These are phyloP conservation scores for Eimeria tenella DNA, from an alignment of 169 alveolate species.

Conservation along the genomic window DNA sequence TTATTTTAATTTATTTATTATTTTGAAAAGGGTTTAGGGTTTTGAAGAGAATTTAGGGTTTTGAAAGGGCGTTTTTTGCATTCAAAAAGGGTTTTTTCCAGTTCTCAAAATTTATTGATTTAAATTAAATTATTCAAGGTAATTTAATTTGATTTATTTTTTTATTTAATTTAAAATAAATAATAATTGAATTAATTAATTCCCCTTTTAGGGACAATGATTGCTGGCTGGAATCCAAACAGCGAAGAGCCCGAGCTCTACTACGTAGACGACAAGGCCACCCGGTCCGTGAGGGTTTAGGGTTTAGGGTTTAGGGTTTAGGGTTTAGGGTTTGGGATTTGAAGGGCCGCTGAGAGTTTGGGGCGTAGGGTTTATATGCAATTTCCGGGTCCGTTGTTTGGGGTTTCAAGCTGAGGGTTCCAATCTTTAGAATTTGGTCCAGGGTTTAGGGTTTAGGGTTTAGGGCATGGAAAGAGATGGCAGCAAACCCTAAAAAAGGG, in stretches of 20 bases:
- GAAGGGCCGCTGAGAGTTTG: neutral
- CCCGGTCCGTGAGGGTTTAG: conserved; percentile 93
- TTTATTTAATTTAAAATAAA: neutral
- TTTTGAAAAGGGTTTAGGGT: neutral
- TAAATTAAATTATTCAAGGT: neutral
- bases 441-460: neutral
- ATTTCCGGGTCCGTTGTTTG: no score
- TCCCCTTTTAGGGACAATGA: conserved; percentile 82
- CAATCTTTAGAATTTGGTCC: neutral
- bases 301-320: conserved; percentile 4
- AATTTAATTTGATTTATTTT: no score
- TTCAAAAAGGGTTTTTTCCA: no score
- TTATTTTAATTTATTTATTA: neutral
- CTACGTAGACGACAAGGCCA: conserved; percentile 85
- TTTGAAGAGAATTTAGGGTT: no score
- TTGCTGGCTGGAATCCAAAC: conserved; percentile 91
- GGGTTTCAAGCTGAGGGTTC: neutral
- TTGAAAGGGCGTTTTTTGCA: no score
- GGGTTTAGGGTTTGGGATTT: neutral
- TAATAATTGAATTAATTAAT: neutral
- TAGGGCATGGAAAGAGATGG: neutral
- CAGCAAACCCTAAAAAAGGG: neutral
- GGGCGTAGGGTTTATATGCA: neutral
- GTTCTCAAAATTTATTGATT: neutral
- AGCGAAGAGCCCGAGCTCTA: conserved; percentile 80